Evolutionary conservation across 495 filamentous ascomycete species (phyloP), one percentile per base, ranked within the genome.

Genomic region (Aspergillus coremiiformis): DNA sequence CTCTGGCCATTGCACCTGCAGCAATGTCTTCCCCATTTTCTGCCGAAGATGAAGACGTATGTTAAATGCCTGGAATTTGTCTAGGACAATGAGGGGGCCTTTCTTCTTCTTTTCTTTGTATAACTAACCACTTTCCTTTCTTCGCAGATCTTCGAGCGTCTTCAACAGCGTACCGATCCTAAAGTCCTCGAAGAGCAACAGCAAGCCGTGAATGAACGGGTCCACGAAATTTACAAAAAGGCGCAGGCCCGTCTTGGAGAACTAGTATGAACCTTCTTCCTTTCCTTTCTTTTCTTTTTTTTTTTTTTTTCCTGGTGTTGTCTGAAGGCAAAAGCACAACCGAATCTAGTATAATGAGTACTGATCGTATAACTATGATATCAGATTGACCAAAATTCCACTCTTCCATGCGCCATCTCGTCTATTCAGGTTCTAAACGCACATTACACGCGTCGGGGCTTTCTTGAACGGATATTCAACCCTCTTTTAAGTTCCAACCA

Each of bases 401-500:
- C 80, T 55, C 75, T 87, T 58, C 90, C 78, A 14, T 84, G 89
- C 44, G 83, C 87, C 5, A 85, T 98, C 70, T 87, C 85, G 48
- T 84, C 83, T 23, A 78, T 97, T 64, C 82, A 85, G 55, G 77
- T 99, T 47, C 77, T 92, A 51, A 84, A 85, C 59, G 89, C 88
- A 9, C 73, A 71, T 19, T 79, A 91, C 55, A 96, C 92, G 4
- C 81, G 92, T 29, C 75, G 79, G 47, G 74, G 78, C 52, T 95
- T 97, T 64, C 81, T 98, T 22, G 78, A 89, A 59, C 78, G 81
- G 19, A 69, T 96, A 51, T 80, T 96, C 72, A 75, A 81, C 49
- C 89, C 91, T 4, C 65, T 96, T 2, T 70, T 97, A 14, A 84
- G 81, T 57, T 76, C 76, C 24, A 84, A 86, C 57, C 71, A 78